Conservation (phyloP, 352 stramenopile species). For the Elongisporangium prolatum region DNA sequence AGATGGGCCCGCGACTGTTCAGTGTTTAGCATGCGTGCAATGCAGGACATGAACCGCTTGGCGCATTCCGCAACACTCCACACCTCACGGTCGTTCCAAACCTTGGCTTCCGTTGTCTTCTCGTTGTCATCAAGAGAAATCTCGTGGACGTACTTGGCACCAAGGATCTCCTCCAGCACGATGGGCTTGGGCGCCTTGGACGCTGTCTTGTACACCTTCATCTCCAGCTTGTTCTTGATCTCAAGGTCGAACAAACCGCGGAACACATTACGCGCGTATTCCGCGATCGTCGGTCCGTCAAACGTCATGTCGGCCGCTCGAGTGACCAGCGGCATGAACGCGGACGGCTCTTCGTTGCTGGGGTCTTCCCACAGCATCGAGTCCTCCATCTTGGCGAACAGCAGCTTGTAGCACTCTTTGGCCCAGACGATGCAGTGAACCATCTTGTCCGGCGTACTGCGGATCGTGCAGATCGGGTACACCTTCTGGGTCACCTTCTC, state of each 20-base stretch:
- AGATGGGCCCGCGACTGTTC: constrained; percentile 50
- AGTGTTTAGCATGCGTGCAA: constrained; percentile 54
- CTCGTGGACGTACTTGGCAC: constrained; percentile 29
- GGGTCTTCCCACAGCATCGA: constrained; percentile 96
- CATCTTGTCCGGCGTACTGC: constrained; percentile 97
- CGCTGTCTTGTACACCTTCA: constrained; percentile 96
- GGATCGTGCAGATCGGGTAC: constrained; percentile 99
- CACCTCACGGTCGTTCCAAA: constrained; percentile 78
- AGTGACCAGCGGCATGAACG: constrained; percentile 78
- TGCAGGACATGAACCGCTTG: constrained; percentile 78
- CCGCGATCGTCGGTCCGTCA: constrained; percentile 33
- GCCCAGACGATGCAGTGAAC: constrained; percentile 99
- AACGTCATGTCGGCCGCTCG: constrained; percentile 35
- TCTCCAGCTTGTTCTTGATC: constrained; percentile 95
- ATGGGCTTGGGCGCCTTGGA: constrained; percentile 86
- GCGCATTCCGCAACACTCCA: constrained; percentile 89
- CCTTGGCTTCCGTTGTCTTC: constrained; percentile 20
- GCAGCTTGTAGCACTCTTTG: constrained; percentile 87
- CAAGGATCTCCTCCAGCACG: constrained; percentile 54
- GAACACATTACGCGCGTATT: constrained; percentile 80
- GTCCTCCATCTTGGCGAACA: constrained; percentile 80
- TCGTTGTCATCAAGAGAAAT: constrained; percentile 21
- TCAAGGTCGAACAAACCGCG: constrained; percentile 92
- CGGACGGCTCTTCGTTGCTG: constrained; percentile 72
- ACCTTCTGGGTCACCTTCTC: constrained; percentile 94